Evolutionary conservation across 495 filamentous ascomycete species (phyloP).

Genomic region (Tuber calosporum): DNA sequence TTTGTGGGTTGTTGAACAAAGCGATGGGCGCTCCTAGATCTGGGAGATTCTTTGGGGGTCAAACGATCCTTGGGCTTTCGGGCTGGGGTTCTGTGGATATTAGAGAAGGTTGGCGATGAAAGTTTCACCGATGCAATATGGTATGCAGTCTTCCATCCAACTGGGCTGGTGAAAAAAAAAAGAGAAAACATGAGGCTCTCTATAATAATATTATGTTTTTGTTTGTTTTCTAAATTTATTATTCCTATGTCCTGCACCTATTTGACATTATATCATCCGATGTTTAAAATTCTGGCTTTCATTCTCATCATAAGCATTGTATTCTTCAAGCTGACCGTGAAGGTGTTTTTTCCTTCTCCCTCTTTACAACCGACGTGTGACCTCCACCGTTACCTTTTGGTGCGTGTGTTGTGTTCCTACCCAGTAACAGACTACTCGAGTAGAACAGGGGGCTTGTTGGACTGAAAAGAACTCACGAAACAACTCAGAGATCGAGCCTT

Average conservation of each 20-base stretch:
- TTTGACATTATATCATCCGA: neutral
- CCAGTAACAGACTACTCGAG: neutral
- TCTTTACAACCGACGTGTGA: neutral
- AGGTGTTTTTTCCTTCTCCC: neutral
- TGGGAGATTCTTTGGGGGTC: neutral
- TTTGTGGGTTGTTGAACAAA: neutral
- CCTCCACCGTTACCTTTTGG: neutral
- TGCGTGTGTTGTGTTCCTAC: constrained; percentile 2
- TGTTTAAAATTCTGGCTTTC: neutral
- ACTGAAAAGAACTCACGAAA: neutral
- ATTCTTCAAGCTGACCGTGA: neutral
- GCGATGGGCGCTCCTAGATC: neutral
- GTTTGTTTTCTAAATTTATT: neutral
- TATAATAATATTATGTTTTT: neutral
- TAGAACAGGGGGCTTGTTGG: neutral
- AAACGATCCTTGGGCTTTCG: neutral
- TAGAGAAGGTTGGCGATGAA: neutral
- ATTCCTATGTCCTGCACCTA: neutral
- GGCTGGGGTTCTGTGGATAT: neutral
- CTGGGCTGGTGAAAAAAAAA: neutral
- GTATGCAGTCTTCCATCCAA: neutral
- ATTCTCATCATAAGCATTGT: neutral
- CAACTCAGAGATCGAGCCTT: neutral
- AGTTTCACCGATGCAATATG: neutral
- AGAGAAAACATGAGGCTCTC: constrained; percentile 1